Base-by-base conservation (phyloP, 345 rosid species). In the Theobroma cacao region DNA sequence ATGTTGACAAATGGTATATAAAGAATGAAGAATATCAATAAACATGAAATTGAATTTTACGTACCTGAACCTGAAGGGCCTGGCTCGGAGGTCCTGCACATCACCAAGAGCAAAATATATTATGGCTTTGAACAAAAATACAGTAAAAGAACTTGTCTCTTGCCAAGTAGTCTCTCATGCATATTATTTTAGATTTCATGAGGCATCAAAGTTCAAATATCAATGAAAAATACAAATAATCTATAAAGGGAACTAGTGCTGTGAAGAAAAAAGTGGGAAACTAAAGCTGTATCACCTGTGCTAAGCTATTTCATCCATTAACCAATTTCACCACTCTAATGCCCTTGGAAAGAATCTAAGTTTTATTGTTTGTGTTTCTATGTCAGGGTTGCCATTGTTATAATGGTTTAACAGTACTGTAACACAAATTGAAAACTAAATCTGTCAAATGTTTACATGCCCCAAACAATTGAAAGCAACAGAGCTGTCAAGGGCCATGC, bases 21-120 rank as follows among this genome's bases (percentile, higher is more conserved):
- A 2, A 68, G 11, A 24, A 43, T 3, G 8, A 76, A 17, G 33
- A 63, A 62, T 26, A n/a, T 60, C 28, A 34, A 68, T 12, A 53
- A 47, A 38, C 18, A 61, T 17, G 47, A 1, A 31, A 62, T 64
- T 34, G 50, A 66, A 45, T 26, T 80, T 17, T 80, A 80, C 83
- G 1, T 86, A 91, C 94, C 95, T 65, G 90, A 84, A 78, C 70
- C 55, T 58, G 80, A 77, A 59, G 84, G 72, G 64, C 86, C 81
- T 64, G 84, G 89, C 43, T 88, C 91, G 0, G 86, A 83, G 61
- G 92, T 78, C 85, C 95, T 91, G 92, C 87, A 86, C 60, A 41
- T 73, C 41, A 68, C 45, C 33, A 76, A 75, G 76, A 67, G 38
- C 47, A 63, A 74, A 62, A 30, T 55, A 47, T 61, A 77, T 69